Evolutionary conservation across 2,329 filamentous ascomycete species (phyloP).

Genomic region (Pseudogymnoascus sp.): DNA sequence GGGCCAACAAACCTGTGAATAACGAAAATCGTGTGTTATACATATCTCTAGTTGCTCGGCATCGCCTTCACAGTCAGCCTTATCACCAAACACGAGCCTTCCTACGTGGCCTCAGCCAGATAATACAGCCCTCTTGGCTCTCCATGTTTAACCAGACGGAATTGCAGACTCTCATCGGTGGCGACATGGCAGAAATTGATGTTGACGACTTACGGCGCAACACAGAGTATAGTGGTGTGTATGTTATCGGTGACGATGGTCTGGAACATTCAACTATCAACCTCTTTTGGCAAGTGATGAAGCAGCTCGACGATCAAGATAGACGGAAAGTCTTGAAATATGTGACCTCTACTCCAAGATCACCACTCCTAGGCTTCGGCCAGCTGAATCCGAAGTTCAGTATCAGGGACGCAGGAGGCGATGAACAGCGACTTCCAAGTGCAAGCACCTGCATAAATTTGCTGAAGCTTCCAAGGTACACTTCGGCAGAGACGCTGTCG

Average conservation of each 20-base stretch:
- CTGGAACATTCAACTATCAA: constrained; percentile 77
- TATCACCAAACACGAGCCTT: constrained; percentile 79
- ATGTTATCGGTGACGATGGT: constrained; percentile 80
- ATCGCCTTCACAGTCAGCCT: constrained; percentile 76
- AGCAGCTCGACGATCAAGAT: constrained; percentile 64
- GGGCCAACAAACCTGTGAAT: constrained; percentile 69
- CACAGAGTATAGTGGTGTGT: constrained; percentile 81
- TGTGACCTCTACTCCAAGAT: constrained; percentile 85
- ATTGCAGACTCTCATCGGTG: constrained; percentile 85
- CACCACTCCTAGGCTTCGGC: constrained; percentile 80
- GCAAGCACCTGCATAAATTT: constrained; percentile 95
- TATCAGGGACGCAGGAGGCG: constrained; percentile 73
- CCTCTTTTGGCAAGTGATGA: constrained; percentile 89
- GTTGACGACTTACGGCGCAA: constrained; percentile 76
- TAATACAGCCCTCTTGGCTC: constrained; percentile 88
- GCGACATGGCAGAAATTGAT: constrained; percentile 77
- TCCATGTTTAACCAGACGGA: constrained; percentile 98
- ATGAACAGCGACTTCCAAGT: constrained; percentile 74
- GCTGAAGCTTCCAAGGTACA: constrained; percentile 82
- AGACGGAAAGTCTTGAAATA: constrained; percentile 86
- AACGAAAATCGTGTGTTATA: constrained; percentile 93
- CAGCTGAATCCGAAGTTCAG: constrained; percentile 80
- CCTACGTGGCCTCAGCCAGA: constrained; percentile 72
- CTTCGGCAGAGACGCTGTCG: constrained; percentile 52
- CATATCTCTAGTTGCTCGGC: constrained; percentile 81